These are phyloP conservation scores for Tylopilus orsonianus DNA, from an alignment of 1,284 basidiomycete genomes.

Conservation along the genomic window DNA sequence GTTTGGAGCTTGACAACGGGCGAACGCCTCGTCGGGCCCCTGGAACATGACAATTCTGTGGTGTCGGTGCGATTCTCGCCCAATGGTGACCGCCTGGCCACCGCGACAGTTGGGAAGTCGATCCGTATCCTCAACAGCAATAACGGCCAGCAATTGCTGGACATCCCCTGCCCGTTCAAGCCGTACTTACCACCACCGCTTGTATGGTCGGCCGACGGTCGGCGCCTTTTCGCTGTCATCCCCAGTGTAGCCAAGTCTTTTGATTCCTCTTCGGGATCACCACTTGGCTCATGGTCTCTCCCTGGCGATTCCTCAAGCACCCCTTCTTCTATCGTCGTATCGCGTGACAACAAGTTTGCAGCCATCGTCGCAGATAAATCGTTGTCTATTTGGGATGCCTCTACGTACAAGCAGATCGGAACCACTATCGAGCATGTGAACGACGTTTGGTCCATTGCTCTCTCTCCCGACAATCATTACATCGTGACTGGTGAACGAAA, in stretches of 20 bases:
- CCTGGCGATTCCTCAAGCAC: neutral
- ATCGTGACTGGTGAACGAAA: neutral
- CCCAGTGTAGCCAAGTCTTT: neutral
- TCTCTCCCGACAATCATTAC: neutral
- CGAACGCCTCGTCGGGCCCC: neutral
- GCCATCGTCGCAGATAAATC: neutral
- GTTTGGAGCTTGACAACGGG: neutral
- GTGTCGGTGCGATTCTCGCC: constrained; percentile 1
- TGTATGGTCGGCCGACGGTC: neutral
- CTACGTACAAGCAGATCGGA: neutral
- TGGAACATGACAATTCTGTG: neutral
- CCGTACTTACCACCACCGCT: accelerated
- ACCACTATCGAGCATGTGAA: neutral
- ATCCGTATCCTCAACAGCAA: neutral
- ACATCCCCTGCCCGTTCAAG: neutral
- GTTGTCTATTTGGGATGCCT: neutral
- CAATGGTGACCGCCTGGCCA: constrained; percentile 1
- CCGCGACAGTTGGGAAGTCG: neutral
- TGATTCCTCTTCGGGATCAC: neutral
- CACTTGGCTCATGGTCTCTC: neutral
- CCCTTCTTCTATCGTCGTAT: neutral
- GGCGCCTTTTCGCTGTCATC: neutral
- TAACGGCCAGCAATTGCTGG: neutral
- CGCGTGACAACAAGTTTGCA: neutral
- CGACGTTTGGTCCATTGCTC: neutral